A percentile compares a stretch with the other conserved stretches of the same genome.
phyloP scores from a whole-genome alignment of 2,329 filamentous ascomycete species.

The Diplodia seriata region DNA sequence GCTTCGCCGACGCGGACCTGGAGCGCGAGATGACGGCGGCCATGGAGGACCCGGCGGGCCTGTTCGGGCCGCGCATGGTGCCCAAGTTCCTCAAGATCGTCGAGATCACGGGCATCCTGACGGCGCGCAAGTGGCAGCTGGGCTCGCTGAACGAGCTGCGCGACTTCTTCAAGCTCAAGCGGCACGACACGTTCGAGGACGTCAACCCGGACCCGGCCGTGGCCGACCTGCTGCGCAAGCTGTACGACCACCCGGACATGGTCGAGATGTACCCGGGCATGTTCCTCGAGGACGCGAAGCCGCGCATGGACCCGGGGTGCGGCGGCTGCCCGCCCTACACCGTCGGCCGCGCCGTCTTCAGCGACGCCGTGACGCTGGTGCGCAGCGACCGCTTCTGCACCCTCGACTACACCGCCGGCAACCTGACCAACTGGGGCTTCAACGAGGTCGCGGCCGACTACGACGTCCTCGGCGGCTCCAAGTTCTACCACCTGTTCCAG shows the following conservation, averaged over 20 bases:
- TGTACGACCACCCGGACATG: slow-evolving; percentile 69
- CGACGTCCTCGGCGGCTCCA: slow-evolving; percentile 50
- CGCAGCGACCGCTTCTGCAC: slow-evolving; percentile 67
- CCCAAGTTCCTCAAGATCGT: slow-evolving; percentile 65
- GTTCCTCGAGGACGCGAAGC: slow-evolving; percentile 66
- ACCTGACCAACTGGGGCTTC: slow-evolving; percentile 54
- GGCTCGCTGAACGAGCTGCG: slow-evolving; percentile 70
- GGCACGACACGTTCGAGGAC: slow-evolving; percentile 63
- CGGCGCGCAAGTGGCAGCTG: slow-evolving; percentile 67
- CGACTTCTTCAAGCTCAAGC: slow-evolving; percentile 66
- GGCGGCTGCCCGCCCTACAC: slow-evolving; percentile 63
- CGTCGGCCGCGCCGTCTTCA: slow-evolving; percentile 63
- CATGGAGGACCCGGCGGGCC: slow-evolving; percentile 64
- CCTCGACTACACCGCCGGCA: slow-evolving; percentile 45
- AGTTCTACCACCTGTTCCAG: slow-evolving; percentile 61
- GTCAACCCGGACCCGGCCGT: slow-evolving; percentile 66
- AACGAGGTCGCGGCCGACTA: slow-evolving; percentile 49
- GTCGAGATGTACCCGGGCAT: slow-evolving; percentile 75
- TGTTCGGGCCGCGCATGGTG: slow-evolving; percentile 65
- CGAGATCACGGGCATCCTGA: slow-evolving; percentile 68
- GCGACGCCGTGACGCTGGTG: slow-evolving; percentile 66
- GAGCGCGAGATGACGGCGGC: slow-evolving; percentile 62
- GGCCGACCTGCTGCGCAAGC: slow-evolving; percentile 60
- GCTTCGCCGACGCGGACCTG: slow-evolving; percentile 65
- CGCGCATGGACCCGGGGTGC: slow-evolving; percentile 58